Evolutionary conservation across 83 land plant genomes (phyloP).

Genomic region (Isoetes engelmannii): DNA sequence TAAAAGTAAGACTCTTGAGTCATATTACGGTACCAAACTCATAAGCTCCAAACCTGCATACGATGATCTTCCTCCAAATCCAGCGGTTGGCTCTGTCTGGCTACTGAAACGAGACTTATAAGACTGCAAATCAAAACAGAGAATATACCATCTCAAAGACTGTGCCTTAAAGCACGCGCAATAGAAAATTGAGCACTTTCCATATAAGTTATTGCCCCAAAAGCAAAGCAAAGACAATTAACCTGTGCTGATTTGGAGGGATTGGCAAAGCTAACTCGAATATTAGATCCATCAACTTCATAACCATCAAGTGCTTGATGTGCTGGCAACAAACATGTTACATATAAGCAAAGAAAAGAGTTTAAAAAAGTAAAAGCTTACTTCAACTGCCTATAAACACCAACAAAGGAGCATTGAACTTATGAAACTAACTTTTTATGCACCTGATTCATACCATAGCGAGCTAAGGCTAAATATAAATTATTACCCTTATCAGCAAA

Average conservation of each 20-base stretch:
- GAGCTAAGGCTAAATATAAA: neutral
- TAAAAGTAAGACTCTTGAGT: too few relatives aligned
- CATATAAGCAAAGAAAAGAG: too few relatives aligned
- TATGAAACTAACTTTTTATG: too few relatives aligned
- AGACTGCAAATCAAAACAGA: conserved; percentile 1
- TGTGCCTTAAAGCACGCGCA: neutral
- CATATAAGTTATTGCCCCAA: neutral
- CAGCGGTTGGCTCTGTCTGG: neutral
- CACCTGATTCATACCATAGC: too few relatives aligned
- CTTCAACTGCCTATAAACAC: too few relatives aligned
- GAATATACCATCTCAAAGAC: neutral
- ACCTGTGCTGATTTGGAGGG: conserved; percentile 34
- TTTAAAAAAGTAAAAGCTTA: too few relatives aligned
- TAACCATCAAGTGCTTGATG: conserved; percentile 35
- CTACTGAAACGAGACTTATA: conserved; percentile 12
- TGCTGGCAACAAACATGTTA: conserved; percentile 6
- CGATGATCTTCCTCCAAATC: neutral
- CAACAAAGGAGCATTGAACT: too few relatives aligned
- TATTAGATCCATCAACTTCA: conserved; percentile 21
- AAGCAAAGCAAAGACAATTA: neutral
- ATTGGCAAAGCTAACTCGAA: conserved; percentile 36
- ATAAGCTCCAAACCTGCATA: neutral
- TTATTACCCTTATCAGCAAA: conserved; percentile 28
- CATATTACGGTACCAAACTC: neutral
- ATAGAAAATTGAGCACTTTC: neutral